phyloP scores from a whole-genome alignment of 306 rosid genomes.

The Pyrus pyrifolia region DNA sequence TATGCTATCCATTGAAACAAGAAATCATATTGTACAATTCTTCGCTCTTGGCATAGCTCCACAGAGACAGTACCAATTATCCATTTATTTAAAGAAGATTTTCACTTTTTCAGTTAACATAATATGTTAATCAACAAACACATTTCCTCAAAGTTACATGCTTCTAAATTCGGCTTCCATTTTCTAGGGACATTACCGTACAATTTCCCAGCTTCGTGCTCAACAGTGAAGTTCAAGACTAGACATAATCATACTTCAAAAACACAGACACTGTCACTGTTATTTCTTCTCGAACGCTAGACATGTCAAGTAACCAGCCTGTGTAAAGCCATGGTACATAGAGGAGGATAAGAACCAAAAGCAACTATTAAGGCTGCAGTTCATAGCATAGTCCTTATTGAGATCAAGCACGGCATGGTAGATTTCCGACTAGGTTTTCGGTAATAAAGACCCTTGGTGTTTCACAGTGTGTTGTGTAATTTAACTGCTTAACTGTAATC shows the following conservation, averaged over 20 bases:
- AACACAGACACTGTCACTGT: too few relatives aligned
- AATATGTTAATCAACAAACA: neutral
- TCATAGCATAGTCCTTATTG: neutral
- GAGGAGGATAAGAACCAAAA: neutral
- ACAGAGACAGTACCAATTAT: neutral
- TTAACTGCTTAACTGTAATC: neutral
- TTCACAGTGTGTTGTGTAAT: neutral
- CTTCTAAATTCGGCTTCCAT: neutral
- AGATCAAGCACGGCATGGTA: neutral
- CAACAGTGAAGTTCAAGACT: slow-evolving; percentile 38
- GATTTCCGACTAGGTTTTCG: neutral
- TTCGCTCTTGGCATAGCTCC: neutral
- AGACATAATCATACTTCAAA: neutral
- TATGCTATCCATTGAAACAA: neutral
- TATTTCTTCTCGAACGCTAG: neutral
- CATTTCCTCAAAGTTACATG: neutral
- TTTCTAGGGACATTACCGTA: slow-evolving; percentile 59
- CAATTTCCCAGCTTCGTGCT: slow-evolving; percentile 75
- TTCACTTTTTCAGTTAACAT: neutral
- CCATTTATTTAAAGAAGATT: neutral
- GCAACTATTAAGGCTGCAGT: neutral
- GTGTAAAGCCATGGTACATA: neutral
- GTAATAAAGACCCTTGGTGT: neutral
- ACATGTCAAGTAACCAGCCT: neutral
- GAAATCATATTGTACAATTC: neutral